Conservation (phyloP, 75 land plant genomes). For the Sequoia sempervirens region DNA sequence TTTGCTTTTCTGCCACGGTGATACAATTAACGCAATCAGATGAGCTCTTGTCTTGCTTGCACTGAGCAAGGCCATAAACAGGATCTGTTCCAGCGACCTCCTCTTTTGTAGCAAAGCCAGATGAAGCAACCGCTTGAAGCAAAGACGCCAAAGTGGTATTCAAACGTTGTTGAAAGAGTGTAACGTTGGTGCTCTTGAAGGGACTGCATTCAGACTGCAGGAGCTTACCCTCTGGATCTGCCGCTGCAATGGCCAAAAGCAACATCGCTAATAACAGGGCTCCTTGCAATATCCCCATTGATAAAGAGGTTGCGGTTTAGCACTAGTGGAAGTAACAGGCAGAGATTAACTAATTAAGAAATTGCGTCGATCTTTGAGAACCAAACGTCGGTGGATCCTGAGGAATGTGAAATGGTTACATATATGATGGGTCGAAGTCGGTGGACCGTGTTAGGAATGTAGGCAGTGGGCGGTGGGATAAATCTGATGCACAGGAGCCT, state of each 20-base stretch:
- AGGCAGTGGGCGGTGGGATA: too few species aligned
- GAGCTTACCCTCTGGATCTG: slow-evolving; percentile 25
- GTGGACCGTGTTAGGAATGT: too few species aligned
- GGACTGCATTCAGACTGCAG: slow-evolving; percentile 23
- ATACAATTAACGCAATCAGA: slow-evolving; percentile 35
- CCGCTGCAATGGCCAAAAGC: not conserved
- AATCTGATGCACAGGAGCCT: too few species aligned
- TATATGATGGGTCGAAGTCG: too few species aligned
- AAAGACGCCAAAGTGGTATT: slow-evolving; percentile 23
- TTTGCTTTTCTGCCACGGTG: slow-evolving; percentile 2
- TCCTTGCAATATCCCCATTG: not conserved
- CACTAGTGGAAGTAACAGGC: too few species aligned
- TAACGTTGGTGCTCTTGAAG: slow-evolving; percentile 21
- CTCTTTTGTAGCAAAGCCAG: slow-evolving; percentile 21
- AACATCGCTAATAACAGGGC: not conserved
- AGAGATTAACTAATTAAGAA: too few species aligned
- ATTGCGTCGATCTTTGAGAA: too few species aligned
- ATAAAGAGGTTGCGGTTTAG: too few species aligned
- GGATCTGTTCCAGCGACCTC: slow-evolving; percentile 12
- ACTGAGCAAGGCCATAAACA: slow-evolving; percentile 29
- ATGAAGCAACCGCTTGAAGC: not conserved
- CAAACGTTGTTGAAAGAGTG: slow-evolving; percentile 22
- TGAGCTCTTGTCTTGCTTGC: slow-evolving; percentile 22
- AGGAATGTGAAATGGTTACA: too few species aligned
- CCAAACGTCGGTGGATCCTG: too few species aligned